Conservation (phyloP, 257 asterid species). For the Ilex aquifolium region DNA sequence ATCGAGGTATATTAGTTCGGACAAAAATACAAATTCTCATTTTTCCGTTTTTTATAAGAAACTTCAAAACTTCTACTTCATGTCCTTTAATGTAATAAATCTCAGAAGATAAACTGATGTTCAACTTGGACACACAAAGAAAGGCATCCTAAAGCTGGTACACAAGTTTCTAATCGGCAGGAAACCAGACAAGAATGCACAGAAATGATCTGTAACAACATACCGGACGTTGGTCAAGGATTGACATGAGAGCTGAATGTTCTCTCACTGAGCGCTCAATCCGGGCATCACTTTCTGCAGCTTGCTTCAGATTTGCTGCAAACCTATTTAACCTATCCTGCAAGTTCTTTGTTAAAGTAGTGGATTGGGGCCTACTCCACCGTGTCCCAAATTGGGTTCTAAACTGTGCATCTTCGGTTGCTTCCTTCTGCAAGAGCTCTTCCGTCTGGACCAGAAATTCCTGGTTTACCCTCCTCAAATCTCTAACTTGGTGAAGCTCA, state of each 20-base stretch:
- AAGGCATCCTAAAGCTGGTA: neutral
- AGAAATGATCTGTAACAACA: conserved; percentile 21
- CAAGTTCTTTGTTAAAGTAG: conserved; percentile 82
- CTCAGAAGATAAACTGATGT: no score
- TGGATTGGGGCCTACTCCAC: conserved; percentile 97
- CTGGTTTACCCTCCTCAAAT: conserved; percentile 88
- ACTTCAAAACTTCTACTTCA: no score
- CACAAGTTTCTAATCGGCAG: neutral
- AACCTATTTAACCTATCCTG: conserved; percentile 84
- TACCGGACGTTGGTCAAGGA: conserved; percentile 87
- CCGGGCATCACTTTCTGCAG: conserved; percentile 90
- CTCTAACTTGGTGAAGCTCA: conserved; percentile 86
- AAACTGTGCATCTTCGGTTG: conserved; percentile 82
- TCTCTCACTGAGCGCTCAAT: conserved; percentile 96
- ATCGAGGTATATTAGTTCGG: no score
- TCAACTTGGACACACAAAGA: neutral
- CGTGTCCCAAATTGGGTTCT: conserved; percentile 89
- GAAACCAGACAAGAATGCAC: conserved; percentile 7
- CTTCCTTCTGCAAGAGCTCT: conserved; percentile 92
- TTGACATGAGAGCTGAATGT: conserved; percentile 73
- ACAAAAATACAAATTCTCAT: no score
- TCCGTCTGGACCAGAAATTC: conserved; percentile 85
- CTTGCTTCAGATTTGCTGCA: conserved; percentile 92
- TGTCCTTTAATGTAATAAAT: no score
- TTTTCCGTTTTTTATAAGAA: no score